Conservation (phyloP, 2,329 filamentous ascomycete genomes). For the Colletotrichum navitas region DNA sequence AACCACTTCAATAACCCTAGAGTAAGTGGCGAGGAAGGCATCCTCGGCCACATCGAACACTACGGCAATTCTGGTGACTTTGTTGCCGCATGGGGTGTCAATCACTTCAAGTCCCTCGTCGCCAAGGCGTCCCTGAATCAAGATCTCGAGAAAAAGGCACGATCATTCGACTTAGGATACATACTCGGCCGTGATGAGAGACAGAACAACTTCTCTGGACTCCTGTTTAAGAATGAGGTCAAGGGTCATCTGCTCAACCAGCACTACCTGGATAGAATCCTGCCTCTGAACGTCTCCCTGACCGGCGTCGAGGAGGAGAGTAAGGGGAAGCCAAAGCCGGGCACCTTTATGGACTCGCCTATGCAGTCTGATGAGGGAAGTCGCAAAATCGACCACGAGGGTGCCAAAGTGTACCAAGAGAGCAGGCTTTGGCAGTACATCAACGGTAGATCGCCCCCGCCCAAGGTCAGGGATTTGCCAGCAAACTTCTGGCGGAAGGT, state of each 20-base stretch:
- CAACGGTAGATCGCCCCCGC: constrained; percentile 4
- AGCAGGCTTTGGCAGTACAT: constrained; percentile 16
- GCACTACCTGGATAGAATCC: constrained; percentile 74
- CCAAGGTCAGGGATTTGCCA: not conserved
- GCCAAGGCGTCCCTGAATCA: not conserved
- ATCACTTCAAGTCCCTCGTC: constrained; percentile 66
- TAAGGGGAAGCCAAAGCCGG: constrained; percentile 17
- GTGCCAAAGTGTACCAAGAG: not conserved
- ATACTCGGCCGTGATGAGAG: constrained; percentile 17
- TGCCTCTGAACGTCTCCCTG: constrained; percentile 52
- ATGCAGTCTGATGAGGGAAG: not conserved
- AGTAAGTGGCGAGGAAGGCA: constrained; percentile 55
- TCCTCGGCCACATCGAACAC: constrained; percentile 80
- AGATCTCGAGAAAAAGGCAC: constrained; percentile 50
- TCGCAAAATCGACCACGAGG: not conserved
- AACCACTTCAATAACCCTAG: constrained; percentile 85
- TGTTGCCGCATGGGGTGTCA: constrained; percentile 79
- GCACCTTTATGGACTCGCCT: constrained; percentile 15
- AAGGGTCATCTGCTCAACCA: constrained; percentile 72
- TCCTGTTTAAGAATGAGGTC: constrained; percentile 68
- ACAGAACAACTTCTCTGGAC: constrained; percentile 69
- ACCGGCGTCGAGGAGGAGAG: constrained; percentile 29
- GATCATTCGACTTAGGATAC: constrained; percentile 56
- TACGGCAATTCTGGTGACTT: constrained; percentile 82
- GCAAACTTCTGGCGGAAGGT: not conserved